A percentile compares a stretch with the other conserved stretches of the same genome.
These are phyloP conservation scores for Neckera pumila DNA, from an alignment of 225 moss, liverwort and hornwort genomes.

Conservation along the genomic window DNA sequence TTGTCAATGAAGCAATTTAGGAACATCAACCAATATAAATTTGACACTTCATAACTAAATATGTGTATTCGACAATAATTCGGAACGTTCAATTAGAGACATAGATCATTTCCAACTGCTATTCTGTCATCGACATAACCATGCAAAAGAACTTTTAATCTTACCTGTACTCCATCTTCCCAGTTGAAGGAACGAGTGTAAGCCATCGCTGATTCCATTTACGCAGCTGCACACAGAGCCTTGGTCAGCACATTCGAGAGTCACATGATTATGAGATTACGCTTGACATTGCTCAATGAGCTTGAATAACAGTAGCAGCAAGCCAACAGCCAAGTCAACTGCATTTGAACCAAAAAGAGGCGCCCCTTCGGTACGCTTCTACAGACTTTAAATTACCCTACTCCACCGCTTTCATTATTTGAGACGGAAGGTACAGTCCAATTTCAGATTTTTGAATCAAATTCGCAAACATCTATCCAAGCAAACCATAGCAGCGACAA, in stretches of 20 bases:
- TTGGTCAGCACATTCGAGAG: constrained; percentile 9
- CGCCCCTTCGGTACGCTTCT: background rate
- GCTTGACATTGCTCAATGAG: background rate
- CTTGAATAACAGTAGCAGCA: background rate
- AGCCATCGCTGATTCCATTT: constrained; percentile 99
- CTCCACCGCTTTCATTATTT: background rate
- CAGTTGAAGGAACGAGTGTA: constrained; percentile 68
- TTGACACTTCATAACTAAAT: background rate
- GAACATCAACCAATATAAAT: background rate
- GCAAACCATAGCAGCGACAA: background rate
- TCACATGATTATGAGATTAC: background rate
- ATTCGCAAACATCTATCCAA: background rate
- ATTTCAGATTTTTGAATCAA: background rate
- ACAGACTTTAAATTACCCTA: background rate
- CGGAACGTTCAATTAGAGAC: background rate
- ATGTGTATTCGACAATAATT: background rate
- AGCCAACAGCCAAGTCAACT: background rate
- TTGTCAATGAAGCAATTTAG: background rate
- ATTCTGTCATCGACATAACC: background rate
- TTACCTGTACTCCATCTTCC: constrained; percentile 84
- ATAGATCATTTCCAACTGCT: background rate
- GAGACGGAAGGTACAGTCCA: background rate
- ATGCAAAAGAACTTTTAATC: background rate
- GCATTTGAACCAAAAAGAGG: background rate
- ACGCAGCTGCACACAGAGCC: constrained; percentile 56